Percentiles rank a stretch among this genome's conserved stretches.
Evolutionary conservation across 2,329 filamentous ascomycete species (phyloP).

Genomic region (Macroventuria anomochaeta): DNA sequence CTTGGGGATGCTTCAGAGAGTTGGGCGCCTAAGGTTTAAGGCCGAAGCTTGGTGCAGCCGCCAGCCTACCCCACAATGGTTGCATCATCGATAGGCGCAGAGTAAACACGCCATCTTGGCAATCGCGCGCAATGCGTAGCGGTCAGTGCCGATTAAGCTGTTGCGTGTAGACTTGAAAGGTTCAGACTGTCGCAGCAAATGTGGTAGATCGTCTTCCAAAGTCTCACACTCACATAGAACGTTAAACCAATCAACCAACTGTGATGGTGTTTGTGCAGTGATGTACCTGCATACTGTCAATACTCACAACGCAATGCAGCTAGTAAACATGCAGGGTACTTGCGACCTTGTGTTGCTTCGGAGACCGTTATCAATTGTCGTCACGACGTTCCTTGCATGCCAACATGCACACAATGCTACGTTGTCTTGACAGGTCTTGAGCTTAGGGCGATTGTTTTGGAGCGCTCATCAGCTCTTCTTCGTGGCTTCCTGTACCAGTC

Average conservation of each 20-base stretch:
- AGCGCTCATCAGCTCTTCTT: not conserved
- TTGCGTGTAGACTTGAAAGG: not conserved
- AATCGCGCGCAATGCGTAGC: not conserved
- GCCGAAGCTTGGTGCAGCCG: not conserved
- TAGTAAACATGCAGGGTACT: slow-evolving; percentile 5
- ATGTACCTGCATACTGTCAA: slow-evolving; percentile 8
- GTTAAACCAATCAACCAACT: too few relatives aligned
- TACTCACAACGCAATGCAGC: not conserved
- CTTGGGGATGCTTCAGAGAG: slow-evolving; percentile 19
- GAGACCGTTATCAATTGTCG: slow-evolving; percentile 3
- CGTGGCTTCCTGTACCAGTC: slow-evolving; percentile 27
- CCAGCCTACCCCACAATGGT: slow-evolving; percentile 9
- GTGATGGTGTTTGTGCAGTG: not conserved
- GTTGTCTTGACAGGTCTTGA: not conserved
- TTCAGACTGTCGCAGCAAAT: not conserved
- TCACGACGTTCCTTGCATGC: slow-evolving; percentile 6
- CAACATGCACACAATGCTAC: slow-evolving; percentile 2
- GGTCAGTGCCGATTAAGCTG: not conserved
- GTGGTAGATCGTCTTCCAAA: too few relatives aligned
- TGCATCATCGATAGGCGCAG: slow-evolving; percentile 13
- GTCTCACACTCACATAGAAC: too few relatives aligned
- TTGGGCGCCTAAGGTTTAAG: slow-evolving; percentile 1
- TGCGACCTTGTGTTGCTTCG: slow-evolving; percentile 15
- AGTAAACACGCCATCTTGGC: not conserved
- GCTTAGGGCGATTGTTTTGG: not conserved